These are phyloP conservation scores for Tulasnella sp. DNA, from an alignment of 768 basidiomycete genomes.

Conservation along the genomic window DNA sequence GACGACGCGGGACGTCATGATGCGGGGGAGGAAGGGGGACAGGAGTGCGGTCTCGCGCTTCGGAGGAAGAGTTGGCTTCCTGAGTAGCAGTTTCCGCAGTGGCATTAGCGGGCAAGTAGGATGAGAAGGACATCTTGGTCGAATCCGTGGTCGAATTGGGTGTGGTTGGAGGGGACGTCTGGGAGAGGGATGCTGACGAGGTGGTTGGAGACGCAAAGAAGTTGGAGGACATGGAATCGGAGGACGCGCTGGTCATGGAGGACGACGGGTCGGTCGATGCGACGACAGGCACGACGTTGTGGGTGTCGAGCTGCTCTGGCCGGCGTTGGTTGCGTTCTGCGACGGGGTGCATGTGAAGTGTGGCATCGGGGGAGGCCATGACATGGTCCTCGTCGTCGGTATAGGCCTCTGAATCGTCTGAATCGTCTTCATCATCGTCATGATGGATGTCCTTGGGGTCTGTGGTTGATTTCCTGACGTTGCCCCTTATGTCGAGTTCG, in stretches of 20 bases:
- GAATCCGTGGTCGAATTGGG: slow-evolving; percentile 31
- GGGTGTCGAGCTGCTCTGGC: slow-evolving; percentile 23
- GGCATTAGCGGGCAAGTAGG: slow-evolving; percentile 23
- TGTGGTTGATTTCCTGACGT: slow-evolving; percentile 21
- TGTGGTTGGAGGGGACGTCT: slow-evolving; percentile 33
- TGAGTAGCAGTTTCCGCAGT: background rate
- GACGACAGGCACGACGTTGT: background rate
- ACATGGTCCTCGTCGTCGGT: slow-evolving; percentile 37
- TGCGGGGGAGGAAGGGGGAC: slow-evolving; percentile 22
- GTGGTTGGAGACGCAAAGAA: slow-evolving; percentile 38
- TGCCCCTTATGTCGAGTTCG: slow-evolving; percentile 33
- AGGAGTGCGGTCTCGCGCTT: slow-evolving; percentile 25
- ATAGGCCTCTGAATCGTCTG: slow-evolving; percentile 36
- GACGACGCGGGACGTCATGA: slow-evolving; percentile 12
- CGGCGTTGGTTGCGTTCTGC: slow-evolving; percentile 28
- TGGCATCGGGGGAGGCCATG: slow-evolving; percentile 30
- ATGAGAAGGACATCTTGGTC: slow-evolving; percentile 34
- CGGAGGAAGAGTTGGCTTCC: background rate
- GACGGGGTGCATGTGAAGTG: slow-evolving; percentile 26
- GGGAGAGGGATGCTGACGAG: slow-evolving; percentile 34
- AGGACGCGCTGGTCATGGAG: slow-evolving; percentile 31
- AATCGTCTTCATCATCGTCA: slow-evolving; percentile 37
- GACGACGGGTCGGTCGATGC: background rate
- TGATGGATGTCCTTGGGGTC: background rate
- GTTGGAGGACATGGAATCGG: slow-evolving; percentile 33